Base-by-base conservation (phyloP, 805 yeast species). In the Lachancea mirantina region DNA sequence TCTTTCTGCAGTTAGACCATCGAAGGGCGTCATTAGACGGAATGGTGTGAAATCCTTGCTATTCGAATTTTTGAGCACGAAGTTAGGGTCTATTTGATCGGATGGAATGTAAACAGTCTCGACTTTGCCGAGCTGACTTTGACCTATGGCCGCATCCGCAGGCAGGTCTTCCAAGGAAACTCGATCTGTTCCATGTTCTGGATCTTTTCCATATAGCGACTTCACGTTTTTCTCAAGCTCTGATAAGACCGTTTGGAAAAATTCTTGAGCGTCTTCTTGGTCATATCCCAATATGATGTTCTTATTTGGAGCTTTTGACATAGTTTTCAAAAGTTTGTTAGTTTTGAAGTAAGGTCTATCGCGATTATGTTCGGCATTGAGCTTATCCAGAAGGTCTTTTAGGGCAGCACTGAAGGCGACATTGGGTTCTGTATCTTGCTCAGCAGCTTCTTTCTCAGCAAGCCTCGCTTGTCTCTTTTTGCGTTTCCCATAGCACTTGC, bases 241-340 rank as follows among this genome's bases (percentile, higher is more conserved):
- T 25, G 72, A 67, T 68, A 83, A 65, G 2, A 82, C 70, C 32
- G 78, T 68, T 54, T 88, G 96, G 62, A 88, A 88, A 50, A 88
- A 88, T 55, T 88, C 97, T 58, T 88, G 96, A 0, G 96, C 96
- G 61, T 88, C 97, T 56, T 88, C 96, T 60, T 88, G 97, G 50
- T 84, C 85, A 52, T 84, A 84, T 2, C 96, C 92, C 35, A 76
- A 59, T 46, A 87, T 76, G 39, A 85, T 71, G 51, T 78, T 79
- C 49, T 76, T 81, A 45, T 77, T 78, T 9, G 92, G 88, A 0
- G 84, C 82, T 49, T 80, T 79, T 4, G 81, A 71, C 84, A 83
- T 79, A 4, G 73, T 70, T 48, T 72, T 76, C 32, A 82, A 55
- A 27, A 83, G 57, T 10, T 67, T 65, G 35, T 65, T 70, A 0